Evolutionary conservation across 2,329 filamentous ascomycete genomes (phyloP).

Genomic region (Ceratocystis lukuohia): DNA sequence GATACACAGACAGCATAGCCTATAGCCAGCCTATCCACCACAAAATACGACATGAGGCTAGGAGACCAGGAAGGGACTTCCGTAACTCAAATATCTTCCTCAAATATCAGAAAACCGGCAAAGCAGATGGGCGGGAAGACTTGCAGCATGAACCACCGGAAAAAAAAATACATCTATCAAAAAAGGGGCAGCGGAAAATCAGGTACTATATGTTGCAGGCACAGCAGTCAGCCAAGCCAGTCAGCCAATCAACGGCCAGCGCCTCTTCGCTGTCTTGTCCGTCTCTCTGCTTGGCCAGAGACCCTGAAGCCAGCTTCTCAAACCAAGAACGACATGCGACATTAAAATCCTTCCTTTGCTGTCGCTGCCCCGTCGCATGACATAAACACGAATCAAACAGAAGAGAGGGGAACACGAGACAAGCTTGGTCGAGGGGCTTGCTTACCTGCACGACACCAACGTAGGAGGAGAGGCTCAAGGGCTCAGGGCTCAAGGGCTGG

Average conservation of each 20-base stretch:
- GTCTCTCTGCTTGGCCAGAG: neutral
- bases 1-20: neutral
- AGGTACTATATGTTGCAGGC: neutral
- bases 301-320: conserved; percentile 3
- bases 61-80: too few species aligned
- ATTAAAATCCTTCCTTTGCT: conserved; percentile 5
- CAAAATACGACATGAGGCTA: too few species aligned
- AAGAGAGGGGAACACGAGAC: neutral
- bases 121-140: too few species aligned
- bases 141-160: too few species aligned
- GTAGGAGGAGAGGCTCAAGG: too few species aligned
- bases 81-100: too few species aligned
- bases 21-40: too few species aligned
- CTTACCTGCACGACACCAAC: too few species aligned
- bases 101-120: too few species aligned
- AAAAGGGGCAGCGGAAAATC: neutral
- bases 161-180: neutral
- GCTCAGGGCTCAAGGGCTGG: too few species aligned
- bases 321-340: neutral
- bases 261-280: neutral
- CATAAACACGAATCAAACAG: conserved; percentile 5
- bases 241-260: neutral
- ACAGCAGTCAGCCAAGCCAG: too few species aligned
- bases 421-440: neutral
- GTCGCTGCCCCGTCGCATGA: neutral